Evolutionary conservation across 306 rosid species (phyloP), one percentile per base, ranked within the genome.

Genomic region (Pyrus communis): DNA sequence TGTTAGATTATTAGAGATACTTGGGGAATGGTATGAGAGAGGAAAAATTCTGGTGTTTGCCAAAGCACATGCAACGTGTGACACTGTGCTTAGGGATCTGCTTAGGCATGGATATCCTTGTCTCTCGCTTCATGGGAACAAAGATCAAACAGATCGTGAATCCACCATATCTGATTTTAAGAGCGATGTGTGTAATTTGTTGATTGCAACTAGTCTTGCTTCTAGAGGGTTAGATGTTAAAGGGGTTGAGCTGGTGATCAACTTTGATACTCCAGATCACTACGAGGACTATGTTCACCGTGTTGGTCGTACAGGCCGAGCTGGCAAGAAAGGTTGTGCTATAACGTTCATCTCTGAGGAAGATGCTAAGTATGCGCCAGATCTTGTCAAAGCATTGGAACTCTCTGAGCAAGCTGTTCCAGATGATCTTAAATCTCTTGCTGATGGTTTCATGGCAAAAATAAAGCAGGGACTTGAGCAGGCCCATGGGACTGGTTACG

Each of bases 271-370:
- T 72, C 98, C 98, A 57, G 90, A 93, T 81, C 98, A 93, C 86
- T 93, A 93, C 22, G 98, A 93, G 85, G 98, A 91, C 75, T 93
- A 93, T 81, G 98, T 93, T 49, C 98, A 93, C 72, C 97, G 98
- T 21, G 97, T 93, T 76, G 97, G 97, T 55, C 96, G 97, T 59
- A 93, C 98, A 19, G 98, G 98, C 23, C 92, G 97, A 31, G 98
- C 98, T 79, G 98, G 97, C 7, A 89, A 91, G 60, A 91, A 93
- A 80, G 98, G 97, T 33, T 93, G 92, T 70, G 93, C 97, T 54
- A 93, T 93, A 72, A 93, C 98, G 25, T 93, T 93, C 85, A 85
- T 93, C 66, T 85, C 96, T 3, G 97, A 91, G 81, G 97, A 91
- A 25, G 98, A 91, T 73, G 88, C 92, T 51, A 87, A 91, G 84